These are phyloP conservation scores for Phytophthora constricta DNA, from an alignment of 352 stramenopile species.

Conservation along the genomic window DNA sequence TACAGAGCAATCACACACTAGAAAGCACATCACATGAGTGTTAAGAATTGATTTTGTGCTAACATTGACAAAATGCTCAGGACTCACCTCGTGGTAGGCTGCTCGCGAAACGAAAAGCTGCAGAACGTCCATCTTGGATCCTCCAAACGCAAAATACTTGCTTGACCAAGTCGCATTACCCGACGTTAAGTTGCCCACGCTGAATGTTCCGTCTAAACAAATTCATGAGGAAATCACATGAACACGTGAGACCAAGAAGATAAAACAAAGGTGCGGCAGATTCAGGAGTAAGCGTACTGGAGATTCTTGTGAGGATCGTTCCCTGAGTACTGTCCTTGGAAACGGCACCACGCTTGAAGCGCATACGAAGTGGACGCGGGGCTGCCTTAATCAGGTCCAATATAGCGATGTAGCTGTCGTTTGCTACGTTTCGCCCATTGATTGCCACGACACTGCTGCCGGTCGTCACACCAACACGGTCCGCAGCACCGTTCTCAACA, in stretches of 20 bases:
- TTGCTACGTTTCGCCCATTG: conserved; percentile 60
- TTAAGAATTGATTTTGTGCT: background rate
- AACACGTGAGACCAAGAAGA: conserved; percentile 12
- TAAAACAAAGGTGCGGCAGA: conserved; percentile 1
- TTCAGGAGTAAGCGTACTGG: conserved; percentile 46
- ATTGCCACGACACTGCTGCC: conserved; percentile 80
- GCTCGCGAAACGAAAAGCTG: conserved; percentile 86
- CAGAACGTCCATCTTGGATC: conserved; percentile 82
- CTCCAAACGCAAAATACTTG: conserved; percentile 87
- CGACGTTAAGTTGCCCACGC: conserved; percentile 78
- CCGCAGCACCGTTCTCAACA: conserved; percentile 76
- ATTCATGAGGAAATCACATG: conserved; percentile 15
- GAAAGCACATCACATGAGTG: background rate
- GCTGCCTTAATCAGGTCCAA: conserved; percentile 82
- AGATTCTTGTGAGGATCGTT: conserved; percentile 79
- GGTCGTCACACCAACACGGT: conserved; percentile 68
- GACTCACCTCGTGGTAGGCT: conserved; percentile 76
- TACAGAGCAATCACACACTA: conserved; percentile 87
- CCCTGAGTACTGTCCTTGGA: conserved; percentile 80
- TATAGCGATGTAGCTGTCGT: conserved; percentile 69
- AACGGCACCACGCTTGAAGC: conserved; percentile 68
- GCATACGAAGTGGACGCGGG: conserved; percentile 74
- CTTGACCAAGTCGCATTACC: conserved; percentile 78
- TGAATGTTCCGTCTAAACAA: conserved; percentile 79
- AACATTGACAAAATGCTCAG: background rate